phyloP scores from a whole-genome alignment of 148 eudicot genomes.

The Rhododendron henanense region DNA sequence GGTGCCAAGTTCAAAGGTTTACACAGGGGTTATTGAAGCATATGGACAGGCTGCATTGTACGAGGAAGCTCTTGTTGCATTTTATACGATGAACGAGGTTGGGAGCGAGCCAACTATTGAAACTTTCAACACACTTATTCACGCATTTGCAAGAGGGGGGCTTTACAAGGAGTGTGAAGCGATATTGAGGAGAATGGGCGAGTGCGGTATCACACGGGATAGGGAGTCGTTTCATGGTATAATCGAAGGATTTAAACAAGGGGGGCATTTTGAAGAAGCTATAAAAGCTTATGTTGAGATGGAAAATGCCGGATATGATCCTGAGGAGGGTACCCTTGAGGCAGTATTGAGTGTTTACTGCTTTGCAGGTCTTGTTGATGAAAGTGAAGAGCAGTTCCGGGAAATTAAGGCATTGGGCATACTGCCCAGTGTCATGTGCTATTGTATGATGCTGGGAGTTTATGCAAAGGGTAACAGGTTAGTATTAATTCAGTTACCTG shows the following conservation, averaged over 20 bases:
- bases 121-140: constrained; percentile 74
- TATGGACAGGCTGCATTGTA: constrained; percentile 88
- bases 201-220: constrained; percentile 43
- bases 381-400: constrained; percentile 80
- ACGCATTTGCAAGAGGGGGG: constrained; percentile 78
- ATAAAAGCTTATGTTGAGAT: constrained; percentile 81
- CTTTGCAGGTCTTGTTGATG: constrained; percentile 86
- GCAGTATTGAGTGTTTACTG: constrained; percentile 88
- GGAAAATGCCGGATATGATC: constrained; percentile 77
- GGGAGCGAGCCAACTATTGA: constrained; percentile 71
- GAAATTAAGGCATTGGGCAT: constrained; percentile 80
- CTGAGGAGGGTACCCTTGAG: constrained; percentile 86
- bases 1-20: constrained; percentile 83
- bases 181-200: constrained; percentile 55
- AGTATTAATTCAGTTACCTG: constrained; percentile 14
- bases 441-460: constrained; percentile 93
- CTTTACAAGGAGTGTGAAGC: constrained; percentile 83
- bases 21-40: constrained; percentile 85
- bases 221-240: constrained; percentile 62
- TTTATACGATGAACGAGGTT: constrained; percentile 90
- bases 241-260: constrained; percentile 90
- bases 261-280: constrained; percentile 84
- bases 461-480: constrained; percentile 84
- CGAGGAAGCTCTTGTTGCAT: constrained; percentile 90
- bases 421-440: constrained; percentile 84